Evolutionary conservation across 2,329 filamentous ascomycete species (phyloP), one percentile per base, ranked within the genome.

Genomic region (Penicillium sp.): DNA sequence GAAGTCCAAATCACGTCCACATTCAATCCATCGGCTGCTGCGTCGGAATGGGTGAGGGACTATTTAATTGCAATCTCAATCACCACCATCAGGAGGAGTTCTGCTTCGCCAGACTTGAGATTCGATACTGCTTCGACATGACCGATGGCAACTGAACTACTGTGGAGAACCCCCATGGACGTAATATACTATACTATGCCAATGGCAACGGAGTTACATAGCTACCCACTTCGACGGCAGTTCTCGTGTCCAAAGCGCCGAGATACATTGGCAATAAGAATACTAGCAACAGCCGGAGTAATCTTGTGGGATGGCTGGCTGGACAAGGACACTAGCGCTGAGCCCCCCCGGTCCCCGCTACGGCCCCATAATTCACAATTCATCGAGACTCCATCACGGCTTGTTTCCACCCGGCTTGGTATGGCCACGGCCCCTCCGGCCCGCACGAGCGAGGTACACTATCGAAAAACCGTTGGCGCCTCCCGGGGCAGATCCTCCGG

Each of bases 401-500:
- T 53, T 48, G 45, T 53, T 53, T 53, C 51, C 33, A 53, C 51
- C 25, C 14, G 45, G 33, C 46, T 30, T 52, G 33, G 38, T 51
- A 40, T 28, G 38, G n/a, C 28, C 30, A 35, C 48, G 30, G 30
- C 48, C 22, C 30, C 48, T 25, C 48, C 48, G 28, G 26, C n/a
- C 37, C 30, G 19, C 51, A 53, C 25, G 38, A 43, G 22, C 16
- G 16, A 16, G 37, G 38, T 19, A 43, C 26, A 55, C 48, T 53
- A 51, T 55, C 28, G 43, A 35, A 53, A 38, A 59, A 57, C 64
- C 64, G 67, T 68, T 68, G 60, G 60, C 52, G 55, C 56, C 60
- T 61, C 64, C 64, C 54, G 61, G 61, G 58, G 65, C 42, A 61
- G 64, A 68, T 67, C 64, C 57, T 61, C 57, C 58, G 55, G 35